These are phyloP conservation scores for Ascochyta clinopodiicola DNA, from an alignment of 2,329 filamentous ascomycete species.

Conservation along the genomic window DNA sequence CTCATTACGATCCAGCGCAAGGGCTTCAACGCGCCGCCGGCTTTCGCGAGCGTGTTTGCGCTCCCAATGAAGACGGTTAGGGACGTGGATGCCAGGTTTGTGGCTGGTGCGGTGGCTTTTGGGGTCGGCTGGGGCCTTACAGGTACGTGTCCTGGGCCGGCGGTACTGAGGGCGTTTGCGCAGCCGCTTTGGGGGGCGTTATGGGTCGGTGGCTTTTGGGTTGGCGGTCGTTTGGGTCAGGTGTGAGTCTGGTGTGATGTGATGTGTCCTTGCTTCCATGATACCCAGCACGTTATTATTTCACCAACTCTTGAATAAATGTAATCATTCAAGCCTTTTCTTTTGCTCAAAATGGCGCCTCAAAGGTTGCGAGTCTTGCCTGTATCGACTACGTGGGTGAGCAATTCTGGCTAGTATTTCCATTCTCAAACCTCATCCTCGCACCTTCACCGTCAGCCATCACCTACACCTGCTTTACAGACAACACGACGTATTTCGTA, in stretches of 20 bases:
- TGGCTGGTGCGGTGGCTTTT: constrained; percentile 56
- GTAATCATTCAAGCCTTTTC: too few relatives aligned
- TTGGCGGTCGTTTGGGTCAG: constrained; percentile 39
- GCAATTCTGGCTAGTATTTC: background rate
- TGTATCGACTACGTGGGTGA: too few relatives aligned
- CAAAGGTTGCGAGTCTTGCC: too few relatives aligned
- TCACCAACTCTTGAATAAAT: too few relatives aligned
- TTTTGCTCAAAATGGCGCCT: too few relatives aligned
- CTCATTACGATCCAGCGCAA: constrained; percentile 42
- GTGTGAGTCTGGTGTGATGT: background rate
- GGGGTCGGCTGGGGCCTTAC: constrained; percentile 60
- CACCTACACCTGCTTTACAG: background rate
- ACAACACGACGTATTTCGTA: background rate
- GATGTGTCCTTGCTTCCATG: background rate
- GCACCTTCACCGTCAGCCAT: background rate
- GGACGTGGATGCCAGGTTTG: constrained; percentile 58
- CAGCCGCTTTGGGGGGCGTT: constrained; percentile 57
- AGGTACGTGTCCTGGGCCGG: constrained; percentile 61
- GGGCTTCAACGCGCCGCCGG: constrained; percentile 47
- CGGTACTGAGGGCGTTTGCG: constrained; percentile 53
- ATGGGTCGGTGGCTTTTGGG: constrained; percentile 57
- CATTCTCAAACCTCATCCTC: background rate
- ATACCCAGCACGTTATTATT: too few relatives aligned
- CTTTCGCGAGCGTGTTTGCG: constrained; percentile 51
- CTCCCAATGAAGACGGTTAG: constrained; percentile 54